These are phyloP conservation scores for Aureobasidium sp. DNA, from an alignment of 2,329 filamentous ascomycete species.

Conservation along the genomic window DNA sequence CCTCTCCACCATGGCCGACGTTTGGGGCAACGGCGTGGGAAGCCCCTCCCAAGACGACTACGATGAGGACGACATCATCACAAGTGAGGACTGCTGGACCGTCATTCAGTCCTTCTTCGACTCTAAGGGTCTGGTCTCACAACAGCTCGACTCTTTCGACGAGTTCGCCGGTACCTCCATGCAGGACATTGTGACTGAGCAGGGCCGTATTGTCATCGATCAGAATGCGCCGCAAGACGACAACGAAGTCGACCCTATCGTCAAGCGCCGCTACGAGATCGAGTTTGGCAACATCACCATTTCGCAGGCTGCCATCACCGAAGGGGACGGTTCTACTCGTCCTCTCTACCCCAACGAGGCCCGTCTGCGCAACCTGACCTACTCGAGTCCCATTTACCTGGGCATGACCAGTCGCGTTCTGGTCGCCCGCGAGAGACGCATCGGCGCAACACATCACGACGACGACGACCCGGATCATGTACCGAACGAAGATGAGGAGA, in stretches of 20 bases:
- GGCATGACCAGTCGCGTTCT: slow-evolving; percentile 80
- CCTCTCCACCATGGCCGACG: slow-evolving; percentile 17
- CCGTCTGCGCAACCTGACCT: slow-evolving; percentile 89
- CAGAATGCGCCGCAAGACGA: slow-evolving; percentile 74
- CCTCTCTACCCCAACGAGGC: slow-evolving; percentile 91
- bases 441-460: slow-evolving; percentile 51
- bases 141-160: slow-evolving; percentile 97
- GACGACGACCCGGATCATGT: slow-evolving; percentile 54
- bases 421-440: slow-evolving; percentile 68
- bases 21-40: slow-evolving; percentile 11
- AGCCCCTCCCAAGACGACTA: slow-evolving; percentile 17
- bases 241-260: slow-evolving; percentile 62
- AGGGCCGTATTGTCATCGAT: slow-evolving; percentile 85
- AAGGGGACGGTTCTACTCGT: slow-evolving; percentile 81
- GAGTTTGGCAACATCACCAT: slow-evolving; percentile 88
- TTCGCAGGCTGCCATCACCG: slow-evolving; percentile 82
- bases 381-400: slow-evolving; percentile 84
- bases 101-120: slow-evolving; percentile 98
- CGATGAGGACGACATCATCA: slow-evolving; percentile 50
- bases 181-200: slow-evolving; percentile 89
- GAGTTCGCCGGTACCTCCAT: slow-evolving; percentile 93
- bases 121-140: slow-evolving; percentile 87
- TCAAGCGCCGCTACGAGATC: slow-evolving; percentile 87
- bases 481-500: slow-evolving; percentile 40
- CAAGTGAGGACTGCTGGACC: slow-evolving; percentile 95